These are phyloP conservation scores for Parathielavia appendiculata DNA, from an alignment of 495 filamentous ascomycete species.

Conservation along the genomic window DNA sequence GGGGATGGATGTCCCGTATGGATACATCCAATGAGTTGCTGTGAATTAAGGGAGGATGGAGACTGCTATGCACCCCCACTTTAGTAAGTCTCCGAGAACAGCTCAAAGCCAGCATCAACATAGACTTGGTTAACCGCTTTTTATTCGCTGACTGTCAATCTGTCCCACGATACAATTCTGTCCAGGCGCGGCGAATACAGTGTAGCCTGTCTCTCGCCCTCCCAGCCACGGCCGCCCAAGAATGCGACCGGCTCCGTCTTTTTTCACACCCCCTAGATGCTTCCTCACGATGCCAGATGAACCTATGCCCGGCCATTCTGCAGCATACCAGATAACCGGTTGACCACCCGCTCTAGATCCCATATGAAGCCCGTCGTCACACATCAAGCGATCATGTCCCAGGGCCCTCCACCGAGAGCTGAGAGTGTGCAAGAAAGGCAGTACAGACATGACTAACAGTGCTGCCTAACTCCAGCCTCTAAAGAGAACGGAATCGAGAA, in stretches of 20 bases:
- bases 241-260: not conserved
- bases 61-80: not conserved
- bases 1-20: not conserved
- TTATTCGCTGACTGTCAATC: conserved; percentile 7
- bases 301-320: conserved; percentile 7
- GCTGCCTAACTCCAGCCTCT: conserved; percentile 1
- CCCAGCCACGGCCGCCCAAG: not conserved
- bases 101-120: not conserved
- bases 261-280: conserved; percentile 2
- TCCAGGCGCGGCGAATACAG: conserved; percentile 1
- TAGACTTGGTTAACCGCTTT: not conserved
- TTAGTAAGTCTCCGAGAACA: not conserved
- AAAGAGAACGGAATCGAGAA: conserved; percentile 1
- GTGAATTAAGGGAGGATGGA: not conserved
- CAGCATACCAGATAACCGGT: conserved; percentile 11
- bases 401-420: conserved; percentile 14
- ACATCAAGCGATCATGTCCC: conserved; percentile 16
- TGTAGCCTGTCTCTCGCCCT: not conserved
- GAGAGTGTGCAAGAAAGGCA: conserved; percentile 1
- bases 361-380: conserved; percentile 12
- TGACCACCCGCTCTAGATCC: not conserved
- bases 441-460: conserved; percentile 1
- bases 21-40: conserved; percentile 1
- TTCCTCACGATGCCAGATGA: conserved; percentile 3
- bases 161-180: conserved; percentile 6